phyloP scores from a whole-genome alignment of 1,284 basidiomycete genomes.

The Vanrija humicola region DNA sequence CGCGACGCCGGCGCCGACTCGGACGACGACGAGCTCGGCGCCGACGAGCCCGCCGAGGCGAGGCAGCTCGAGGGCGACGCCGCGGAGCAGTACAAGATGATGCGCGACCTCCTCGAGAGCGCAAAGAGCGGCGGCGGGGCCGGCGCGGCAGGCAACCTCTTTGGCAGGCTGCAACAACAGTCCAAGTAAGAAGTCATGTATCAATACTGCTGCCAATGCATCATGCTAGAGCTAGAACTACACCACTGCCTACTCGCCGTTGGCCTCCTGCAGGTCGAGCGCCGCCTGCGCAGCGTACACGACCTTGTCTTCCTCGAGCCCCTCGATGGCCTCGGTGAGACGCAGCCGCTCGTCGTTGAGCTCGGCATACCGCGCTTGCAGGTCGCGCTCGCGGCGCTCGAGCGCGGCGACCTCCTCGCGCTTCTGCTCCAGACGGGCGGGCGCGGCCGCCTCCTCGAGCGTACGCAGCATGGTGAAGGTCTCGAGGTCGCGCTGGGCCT shows the following conservation, averaged over 20 bases:
- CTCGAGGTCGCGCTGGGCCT: constrained; percentile 65
- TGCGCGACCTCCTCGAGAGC: constrained; percentile 92
- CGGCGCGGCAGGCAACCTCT: constrained; percentile 83
- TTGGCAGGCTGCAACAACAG: constrained; percentile 59
- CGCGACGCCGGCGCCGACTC: constrained; percentile 52
- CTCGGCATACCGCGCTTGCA: constrained; percentile 81
- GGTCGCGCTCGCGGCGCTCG: constrained; percentile 65
- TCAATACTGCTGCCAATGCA: no score
- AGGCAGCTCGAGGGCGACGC: constrained; percentile 54
- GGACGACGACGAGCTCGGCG: constrained; percentile 48
- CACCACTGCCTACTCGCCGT: no score
- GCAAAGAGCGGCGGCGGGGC: constrained; percentile 82
- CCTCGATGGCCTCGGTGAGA: constrained; percentile 57
- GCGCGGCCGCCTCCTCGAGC: constrained; percentile 70
- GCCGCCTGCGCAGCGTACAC: constrained; percentile 45
- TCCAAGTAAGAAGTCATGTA: constrained; percentile 21
- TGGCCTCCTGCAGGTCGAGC: constrained; percentile 38
- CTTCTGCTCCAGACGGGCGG: constrained; percentile 66
- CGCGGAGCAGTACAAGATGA: constrained; percentile 75
- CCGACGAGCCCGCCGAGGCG: constrained; percentile 48
- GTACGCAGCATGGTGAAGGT: constrained; percentile 68
- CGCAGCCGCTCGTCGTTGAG: constrained; percentile 69
- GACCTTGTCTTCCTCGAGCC: constrained; percentile 47
- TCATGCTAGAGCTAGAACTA: no score
- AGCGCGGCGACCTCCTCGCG: constrained; percentile 79